Evolutionary conservation across 148 eudicot species (phyloP).

Genomic region (Nepenthes mirabilis): DNA sequence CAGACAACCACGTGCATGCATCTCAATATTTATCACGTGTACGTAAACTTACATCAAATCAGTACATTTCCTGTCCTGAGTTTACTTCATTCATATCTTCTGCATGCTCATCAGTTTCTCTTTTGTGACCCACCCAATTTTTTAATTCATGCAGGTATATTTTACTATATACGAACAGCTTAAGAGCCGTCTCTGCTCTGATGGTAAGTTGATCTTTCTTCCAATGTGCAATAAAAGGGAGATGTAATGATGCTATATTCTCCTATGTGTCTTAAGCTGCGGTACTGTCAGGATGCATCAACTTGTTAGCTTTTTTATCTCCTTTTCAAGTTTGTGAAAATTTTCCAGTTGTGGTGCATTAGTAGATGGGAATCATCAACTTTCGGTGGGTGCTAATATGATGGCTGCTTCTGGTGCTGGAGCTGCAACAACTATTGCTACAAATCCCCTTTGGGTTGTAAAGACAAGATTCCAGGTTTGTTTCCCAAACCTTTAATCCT

Average conservation of each 20-base stretch:
- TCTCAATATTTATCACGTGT: too few relatives aligned
- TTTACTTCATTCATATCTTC: not conserved
- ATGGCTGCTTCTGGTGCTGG: conserved; percentile 99
- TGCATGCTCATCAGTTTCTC: not conserved
- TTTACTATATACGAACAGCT: conserved; percentile 86
- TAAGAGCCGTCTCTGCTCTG: conserved; percentile 54
- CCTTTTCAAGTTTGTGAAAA: conserved; percentile 13
- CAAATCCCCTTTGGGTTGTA: conserved; percentile 99
- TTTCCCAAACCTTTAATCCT: conserved; percentile 1
- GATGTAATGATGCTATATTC: too few relatives aligned
- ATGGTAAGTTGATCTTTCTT: conserved; percentile 47
- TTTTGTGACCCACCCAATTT: not conserved
- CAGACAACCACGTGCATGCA: too few relatives aligned
- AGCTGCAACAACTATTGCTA: conserved; percentile 71
- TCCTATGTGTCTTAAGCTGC: not conserved
- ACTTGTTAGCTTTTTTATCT: not conserved
- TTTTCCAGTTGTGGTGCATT: conserved; percentile 17
- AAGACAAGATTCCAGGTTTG: conserved; percentile 91
- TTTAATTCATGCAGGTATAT: conserved; percentile 59
- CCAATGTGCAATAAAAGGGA: too few relatives aligned
- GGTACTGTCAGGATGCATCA: not conserved
- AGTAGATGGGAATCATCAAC: conserved; percentile 63
- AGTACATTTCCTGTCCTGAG: not conserved
- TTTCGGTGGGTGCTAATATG: conserved; percentile 88
- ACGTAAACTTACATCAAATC: not conserved